These are phyloP conservation scores for Teunomyces funiuensis DNA, from an alignment of 805 yeast species.

Conservation along the genomic window DNA sequence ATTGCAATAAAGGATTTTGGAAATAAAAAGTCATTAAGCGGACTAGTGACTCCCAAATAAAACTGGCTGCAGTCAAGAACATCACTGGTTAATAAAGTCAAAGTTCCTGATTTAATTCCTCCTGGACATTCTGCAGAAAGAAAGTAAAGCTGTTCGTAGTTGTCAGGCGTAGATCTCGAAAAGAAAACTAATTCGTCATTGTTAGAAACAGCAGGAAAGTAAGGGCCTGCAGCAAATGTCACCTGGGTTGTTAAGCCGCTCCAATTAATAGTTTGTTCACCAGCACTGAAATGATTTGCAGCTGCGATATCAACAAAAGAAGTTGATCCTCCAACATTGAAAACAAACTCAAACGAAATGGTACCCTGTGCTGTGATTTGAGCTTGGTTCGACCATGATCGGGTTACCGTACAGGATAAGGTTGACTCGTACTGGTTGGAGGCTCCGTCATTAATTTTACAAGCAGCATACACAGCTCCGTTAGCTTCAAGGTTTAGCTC, in stretches of 20 bases:
- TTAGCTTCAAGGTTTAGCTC: slow-evolving; percentile 12
- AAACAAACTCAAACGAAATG: slow-evolving; percentile 16
- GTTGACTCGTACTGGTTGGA: slow-evolving; percentile 5
- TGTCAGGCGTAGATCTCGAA: slow-evolving; percentile 16
- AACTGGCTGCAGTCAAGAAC: slow-evolving; percentile 14
- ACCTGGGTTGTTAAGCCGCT: slow-evolving; percentile 12
- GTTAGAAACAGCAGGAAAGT: slow-evolving; percentile 8
- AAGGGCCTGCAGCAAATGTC: slow-evolving; percentile 14
- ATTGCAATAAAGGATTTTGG: slow-evolving; percentile 12
- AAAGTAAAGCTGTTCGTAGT: slow-evolving; percentile 14
- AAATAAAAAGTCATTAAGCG: slow-evolving; percentile 15
- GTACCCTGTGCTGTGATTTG: slow-evolving; percentile 9
- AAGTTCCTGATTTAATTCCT: slow-evolving; percentile 13
- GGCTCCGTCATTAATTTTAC: slow-evolving; percentile 13
- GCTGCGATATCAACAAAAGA: slow-evolving; percentile 11
- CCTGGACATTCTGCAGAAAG: slow-evolving; percentile 15
- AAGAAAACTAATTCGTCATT: slow-evolving; percentile 11
- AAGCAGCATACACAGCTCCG: slow-evolving; percentile 11
- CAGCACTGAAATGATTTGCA: slow-evolving; percentile 10
- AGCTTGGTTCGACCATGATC: neutral
- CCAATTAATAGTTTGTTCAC: slow-evolving; percentile 11
- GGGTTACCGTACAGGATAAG: slow-evolving; percentile 12
- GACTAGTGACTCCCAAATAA: slow-evolving; percentile 8
- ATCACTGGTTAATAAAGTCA: slow-evolving; percentile 12
- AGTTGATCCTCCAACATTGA: slow-evolving; percentile 20